Evolutionary conservation across 305 asterid genomes (phyloP).

Genomic region (Fraxinus sp.): DNA sequence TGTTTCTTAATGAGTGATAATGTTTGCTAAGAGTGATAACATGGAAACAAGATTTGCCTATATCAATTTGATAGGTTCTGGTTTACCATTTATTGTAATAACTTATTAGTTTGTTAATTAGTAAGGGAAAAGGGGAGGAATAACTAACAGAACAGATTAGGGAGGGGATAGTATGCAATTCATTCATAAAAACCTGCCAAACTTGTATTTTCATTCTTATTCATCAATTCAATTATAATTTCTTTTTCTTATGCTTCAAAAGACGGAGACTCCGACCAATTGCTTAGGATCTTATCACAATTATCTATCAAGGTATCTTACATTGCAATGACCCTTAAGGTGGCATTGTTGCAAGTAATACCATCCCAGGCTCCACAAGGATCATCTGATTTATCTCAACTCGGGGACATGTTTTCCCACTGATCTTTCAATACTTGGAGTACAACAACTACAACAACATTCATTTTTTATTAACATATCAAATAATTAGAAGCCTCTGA

Average conservation of each 20-base stretch:
- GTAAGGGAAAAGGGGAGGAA: too few relatives aligned
- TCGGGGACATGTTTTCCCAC: constrained; percentile 75
- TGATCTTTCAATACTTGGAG: constrained; percentile 76
- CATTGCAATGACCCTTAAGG: constrained; percentile 76
- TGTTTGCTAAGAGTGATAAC: neutral
- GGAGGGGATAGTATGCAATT: neutral
- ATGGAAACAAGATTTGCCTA: neutral
- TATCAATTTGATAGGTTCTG: neutral
- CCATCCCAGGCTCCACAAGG: constrained; percentile 92
- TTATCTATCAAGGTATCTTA: constrained; percentile 25
- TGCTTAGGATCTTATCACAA: too few relatives aligned
- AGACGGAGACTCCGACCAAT: neutral
- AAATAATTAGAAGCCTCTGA: neutral
- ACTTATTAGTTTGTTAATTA: too few relatives aligned
- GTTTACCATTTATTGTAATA: neutral
- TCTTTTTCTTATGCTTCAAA: neutral
- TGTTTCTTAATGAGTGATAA: too few relatives aligned
- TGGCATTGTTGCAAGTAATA: constrained; percentile 67
- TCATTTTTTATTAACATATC: neutral
- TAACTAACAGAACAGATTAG: too few relatives aligned
- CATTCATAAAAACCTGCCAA: neutral
- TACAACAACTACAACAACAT: constrained; percentile 56
- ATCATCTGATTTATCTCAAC: constrained; percentile 76
- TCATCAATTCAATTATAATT: neutral
- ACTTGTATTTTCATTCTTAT: neutral